Percentiles rank a stretch among this genome's conserved stretches.
phyloP scores from a whole-genome alignment of 805 yeast genomes.

The Diddensiella santjacobensis region DNA sequence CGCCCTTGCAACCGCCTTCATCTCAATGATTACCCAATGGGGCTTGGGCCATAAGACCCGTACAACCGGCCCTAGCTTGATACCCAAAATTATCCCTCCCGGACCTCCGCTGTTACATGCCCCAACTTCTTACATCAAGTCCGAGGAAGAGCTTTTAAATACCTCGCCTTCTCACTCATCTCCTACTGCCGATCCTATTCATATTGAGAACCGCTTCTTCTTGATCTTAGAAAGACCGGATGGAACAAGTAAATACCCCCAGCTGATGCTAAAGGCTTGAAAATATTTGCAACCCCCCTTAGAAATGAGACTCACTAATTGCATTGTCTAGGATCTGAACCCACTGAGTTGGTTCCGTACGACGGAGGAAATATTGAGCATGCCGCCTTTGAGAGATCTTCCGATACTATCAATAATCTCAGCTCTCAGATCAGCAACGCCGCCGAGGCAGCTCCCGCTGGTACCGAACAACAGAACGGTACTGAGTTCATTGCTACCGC shows the following conservation, averaged over 20 bases:
- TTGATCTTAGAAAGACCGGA: constrained; percentile 10
- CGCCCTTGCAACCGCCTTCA: constrained; percentile 57
- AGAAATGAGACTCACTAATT: no score
- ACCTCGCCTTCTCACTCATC: neutral
- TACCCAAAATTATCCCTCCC: constrained; percentile 18
- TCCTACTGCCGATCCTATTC: neutral
- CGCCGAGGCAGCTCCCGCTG: no score
- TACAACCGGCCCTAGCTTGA: constrained; percentile 50
- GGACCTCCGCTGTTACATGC: neutral
- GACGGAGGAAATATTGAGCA: neutral
- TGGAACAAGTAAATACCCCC: constrained; percentile 5
- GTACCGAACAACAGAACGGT: no score
- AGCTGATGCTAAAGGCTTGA: no score
- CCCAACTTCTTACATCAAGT: neutral
- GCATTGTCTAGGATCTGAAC: constrained; percentile 1
- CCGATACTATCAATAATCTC: neutral
- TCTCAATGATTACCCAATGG: constrained; percentile 68
- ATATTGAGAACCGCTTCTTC: constrained; percentile 13
- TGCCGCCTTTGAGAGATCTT: neutral
- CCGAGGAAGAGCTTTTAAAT: neutral
- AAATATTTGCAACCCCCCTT: no score
- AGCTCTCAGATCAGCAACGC: no score
- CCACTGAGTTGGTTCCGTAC: neutral
- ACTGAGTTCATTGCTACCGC: no score
- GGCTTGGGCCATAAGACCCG: constrained; percentile 51